A percentile compares a stretch with the other conserved stretches of the same genome.
Conservation (phyloP, 139 green algal genomes). For the Chlorella sp. region DNA sequence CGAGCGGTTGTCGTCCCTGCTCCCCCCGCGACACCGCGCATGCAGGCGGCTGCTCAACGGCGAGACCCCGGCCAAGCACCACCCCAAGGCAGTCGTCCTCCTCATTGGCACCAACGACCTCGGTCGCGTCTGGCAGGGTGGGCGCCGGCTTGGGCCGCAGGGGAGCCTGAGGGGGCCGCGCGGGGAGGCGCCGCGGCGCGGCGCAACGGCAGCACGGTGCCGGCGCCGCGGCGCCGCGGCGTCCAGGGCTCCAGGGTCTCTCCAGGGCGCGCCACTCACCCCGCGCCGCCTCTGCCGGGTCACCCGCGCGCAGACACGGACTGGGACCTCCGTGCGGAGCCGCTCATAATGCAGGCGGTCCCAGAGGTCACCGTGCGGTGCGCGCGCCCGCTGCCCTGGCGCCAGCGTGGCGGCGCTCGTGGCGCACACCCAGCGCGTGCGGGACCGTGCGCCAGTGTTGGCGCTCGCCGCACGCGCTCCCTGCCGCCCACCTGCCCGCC, state of each 20-base stretch:
- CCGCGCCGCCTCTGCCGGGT: no score
- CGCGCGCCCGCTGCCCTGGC: background rate
- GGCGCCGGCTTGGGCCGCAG: slow-evolving; percentile 4
- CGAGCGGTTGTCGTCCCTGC: no score
- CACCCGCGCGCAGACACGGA: no score
- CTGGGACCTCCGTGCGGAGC: no score
- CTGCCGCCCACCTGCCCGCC: background rate
- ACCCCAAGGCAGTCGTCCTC: slow-evolving; percentile 28
- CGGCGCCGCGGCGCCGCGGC: no score
- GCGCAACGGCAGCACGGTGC: no score
- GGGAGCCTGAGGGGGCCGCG: no score
- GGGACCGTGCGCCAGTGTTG: background rate
- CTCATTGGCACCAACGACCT: slow-evolving; percentile 59
- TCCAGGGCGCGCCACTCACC: no score
- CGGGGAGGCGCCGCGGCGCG: no score
- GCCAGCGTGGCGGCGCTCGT: background rate
- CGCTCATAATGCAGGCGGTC: slow-evolving; percentile 16
- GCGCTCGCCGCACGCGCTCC: background rate
- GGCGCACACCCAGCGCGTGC: background rate
- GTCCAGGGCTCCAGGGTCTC: no score
- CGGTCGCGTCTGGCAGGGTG: no score
- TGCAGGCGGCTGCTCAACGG: slow-evolving; percentile 45
- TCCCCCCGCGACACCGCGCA: no score
- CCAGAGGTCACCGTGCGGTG: slow-evolving; percentile 15
- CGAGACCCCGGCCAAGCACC: slow-evolving; percentile 11